phyloP scores from a whole-genome alignment of 2,329 filamentous ascomycete species.

The Hypoxylon sp. region DNA sequence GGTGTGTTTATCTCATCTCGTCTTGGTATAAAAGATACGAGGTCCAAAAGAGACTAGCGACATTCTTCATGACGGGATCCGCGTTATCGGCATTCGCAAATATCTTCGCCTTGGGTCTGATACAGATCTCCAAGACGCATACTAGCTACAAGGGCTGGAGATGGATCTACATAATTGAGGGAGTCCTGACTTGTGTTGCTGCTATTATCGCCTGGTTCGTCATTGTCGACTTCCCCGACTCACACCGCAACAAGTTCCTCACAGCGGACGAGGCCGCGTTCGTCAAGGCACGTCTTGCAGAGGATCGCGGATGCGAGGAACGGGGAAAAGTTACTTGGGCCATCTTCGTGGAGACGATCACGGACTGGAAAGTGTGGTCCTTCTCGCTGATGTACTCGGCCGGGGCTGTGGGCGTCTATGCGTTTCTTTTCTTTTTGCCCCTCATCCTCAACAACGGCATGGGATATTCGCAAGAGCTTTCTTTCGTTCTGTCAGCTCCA shows the following conservation, averaged over 20 bases:
- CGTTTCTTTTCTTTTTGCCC: slow-evolving; percentile 49
- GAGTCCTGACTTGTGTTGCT: slow-evolving; percentile 53
- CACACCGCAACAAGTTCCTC: slow-evolving; percentile 60
- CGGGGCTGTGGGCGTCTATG: slow-evolving; percentile 46
- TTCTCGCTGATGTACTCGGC: slow-evolving; percentile 47
- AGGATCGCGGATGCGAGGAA: slow-evolving; percentile 49
- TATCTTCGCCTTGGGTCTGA: slow-evolving; percentile 47
- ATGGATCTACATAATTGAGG: slow-evolving; percentile 65
- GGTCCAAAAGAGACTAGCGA: slow-evolving; percentile 52
- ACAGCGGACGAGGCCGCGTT: slow-evolving; percentile 57
- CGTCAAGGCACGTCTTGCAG: slow-evolving; percentile 49
- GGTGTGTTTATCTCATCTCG: slow-evolving; percentile 60
- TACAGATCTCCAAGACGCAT: slow-evolving; percentile 61
- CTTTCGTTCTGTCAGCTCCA: slow-evolving; percentile 56
- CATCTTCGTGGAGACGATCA: slow-evolving; percentile 39
- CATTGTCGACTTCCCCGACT: slow-evolving; percentile 63
- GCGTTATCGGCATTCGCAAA: slow-evolving; percentile 51
- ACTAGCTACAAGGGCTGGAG: slow-evolving; percentile 62
- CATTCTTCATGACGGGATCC: slow-evolving; percentile 54
- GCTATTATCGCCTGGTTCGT: slow-evolving; percentile 57
- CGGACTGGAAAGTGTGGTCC: slow-evolving; percentile 47
- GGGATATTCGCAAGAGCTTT: slow-evolving; percentile 45
- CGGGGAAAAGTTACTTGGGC: slow-evolving; percentile 41
- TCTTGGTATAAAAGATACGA: slow-evolving; percentile 56
- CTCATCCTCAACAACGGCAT: slow-evolving; percentile 45